These are phyloP conservation scores for Herpomyces periplanetae DNA, from an alignment of 2,329 filamentous ascomycete species.

Conservation along the genomic window DNA sequence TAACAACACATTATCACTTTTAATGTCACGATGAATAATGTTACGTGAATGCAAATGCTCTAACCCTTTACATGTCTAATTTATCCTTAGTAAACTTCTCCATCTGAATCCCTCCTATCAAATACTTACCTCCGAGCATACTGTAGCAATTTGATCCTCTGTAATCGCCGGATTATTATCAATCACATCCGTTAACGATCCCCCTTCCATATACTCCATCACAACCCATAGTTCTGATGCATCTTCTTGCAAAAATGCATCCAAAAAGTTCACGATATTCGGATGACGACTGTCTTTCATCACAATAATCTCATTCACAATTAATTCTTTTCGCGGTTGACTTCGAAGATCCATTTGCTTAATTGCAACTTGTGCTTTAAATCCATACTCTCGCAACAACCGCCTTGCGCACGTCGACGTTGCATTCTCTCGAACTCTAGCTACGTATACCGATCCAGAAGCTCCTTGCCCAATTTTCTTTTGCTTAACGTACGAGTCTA, in stretches of 20 bases:
- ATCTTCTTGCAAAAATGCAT: conserved; percentile 81
- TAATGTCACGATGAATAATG: conserved; percentile 96
- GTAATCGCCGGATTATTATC: conserved; percentile 82
- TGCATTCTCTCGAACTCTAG: conserved; percentile 60
- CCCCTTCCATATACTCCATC: conserved; percentile 99
- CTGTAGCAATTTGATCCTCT: conserved; percentile 88
- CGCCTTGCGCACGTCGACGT: conserved; percentile 40
- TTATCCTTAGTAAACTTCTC: background rate
- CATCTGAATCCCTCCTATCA: background rate
- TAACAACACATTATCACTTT: conserved; percentile 87
- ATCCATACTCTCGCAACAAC: conserved; percentile 35
- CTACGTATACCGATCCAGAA: conserved; percentile 88
- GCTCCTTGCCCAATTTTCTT: conserved; percentile 98
- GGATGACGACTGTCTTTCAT: conserved; percentile 97
- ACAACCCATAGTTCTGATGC: conserved; percentile 93
- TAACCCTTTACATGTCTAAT: conserved; percentile 62
- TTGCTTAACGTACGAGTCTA: conserved; percentile 87
- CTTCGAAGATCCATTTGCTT: conserved; percentile 98
- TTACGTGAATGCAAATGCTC: conserved; percentile 79
- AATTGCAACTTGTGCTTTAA: conserved; percentile 65
- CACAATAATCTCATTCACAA: conserved; percentile 97
- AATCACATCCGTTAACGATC: conserved; percentile 85
- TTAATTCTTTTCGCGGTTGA: conserved; percentile 84
- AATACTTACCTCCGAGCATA: conserved; percentile 48
- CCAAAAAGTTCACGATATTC: conserved; percentile 96